Evolutionary conservation across 306 rosid genomes (phyloP), one percentile per base, ranked within the genome.

Genomic region (Phaseolus lunatus): DNA sequence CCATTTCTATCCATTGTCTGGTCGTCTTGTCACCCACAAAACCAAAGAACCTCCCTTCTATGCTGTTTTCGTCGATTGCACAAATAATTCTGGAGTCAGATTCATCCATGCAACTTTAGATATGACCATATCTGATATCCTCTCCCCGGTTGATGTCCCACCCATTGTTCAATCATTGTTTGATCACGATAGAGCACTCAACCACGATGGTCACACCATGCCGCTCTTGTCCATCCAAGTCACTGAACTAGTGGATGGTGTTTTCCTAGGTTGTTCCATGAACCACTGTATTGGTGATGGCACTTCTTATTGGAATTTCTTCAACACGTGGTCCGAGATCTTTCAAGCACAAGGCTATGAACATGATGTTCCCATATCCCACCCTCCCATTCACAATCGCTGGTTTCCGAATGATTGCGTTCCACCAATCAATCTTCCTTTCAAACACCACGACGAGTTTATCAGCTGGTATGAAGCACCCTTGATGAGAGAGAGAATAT

Each of bases 1-100:
- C 48, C 94, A 89, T 54, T 91, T 91, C 84, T 85, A 86, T 75
- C 92, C 92, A 5, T 84, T 89, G 12, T 16, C 85, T 1, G 88
- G 91, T 1, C 87, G 85, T 20, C 76, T 90, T 2, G 81, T 71
- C 2, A 85, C 92, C 11, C 27, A 45, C 2, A 70, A n/a, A 9
- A 62, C 82, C 24, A 71, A 81, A 15, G 20, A 78, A 26, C 80
- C 82, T 13, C 68, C 80, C 59, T 80, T 84, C 0, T 68, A 75
- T 29, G 14, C 31, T 44, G 10, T 90, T 20, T 84, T 49, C 13
- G 85, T 88, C 2, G 91, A 88, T 7, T 80, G 86, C 59, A 27
- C 1, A 7, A 67, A 76, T 31, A 54, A 82, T 73, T 62, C 82
- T 0, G 91, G 90, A 9, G 91, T 84, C 15, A 82, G 65, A 33